Base-by-base conservation (phyloP, 768 basidiomycete genomes). In the Nidula microcarpa region DNA sequence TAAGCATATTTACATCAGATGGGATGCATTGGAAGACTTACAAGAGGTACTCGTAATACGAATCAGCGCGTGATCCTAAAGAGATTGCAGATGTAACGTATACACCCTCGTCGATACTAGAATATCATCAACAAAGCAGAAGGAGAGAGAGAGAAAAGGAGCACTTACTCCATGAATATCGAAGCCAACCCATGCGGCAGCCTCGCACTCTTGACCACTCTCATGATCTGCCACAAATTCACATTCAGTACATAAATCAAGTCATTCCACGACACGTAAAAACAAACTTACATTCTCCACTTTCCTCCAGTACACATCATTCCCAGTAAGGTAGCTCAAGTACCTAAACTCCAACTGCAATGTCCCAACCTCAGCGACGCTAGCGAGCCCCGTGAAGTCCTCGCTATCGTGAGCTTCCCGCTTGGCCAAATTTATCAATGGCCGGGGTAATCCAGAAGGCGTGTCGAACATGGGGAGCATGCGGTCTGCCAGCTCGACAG, bases 341-440 rank as follows among this genome's bases (percentile, higher is more conserved):
- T 97, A 96, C 58, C 87, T 82, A 63, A 98, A 85, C 68, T 97
- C 95, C 16, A 98, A 80, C 67, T 97, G 93, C 18, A 96, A 71
- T 0, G 91, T 95, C 6, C 86, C 81, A n/a, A 85, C 86, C 65
- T 98, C 95, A 0, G 95, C 91, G 9, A 91, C 86, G 59, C 86
- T 87, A 47, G 88, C 81, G 11, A 89, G 68, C 1, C 80, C 82
- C 3, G 75, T 71, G 54, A 84, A 84, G 53, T 85, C 83, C 0
- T 43, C 55, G 54, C 90, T 84, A 0, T 80, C 74, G 5, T 85
- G 74, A 1, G 89, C 94, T 57, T 78, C 61, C 9, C 77, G 68
- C 49, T 73, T 68, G 0, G 74, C 82, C 14, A 97, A 76, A 62
- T 98, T 95, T 62, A 97, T 69, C 55, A 81, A 75, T 1, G 94